These are phyloP conservation scores for Aspergillus ustus DNA, from an alignment of 2,329 filamentous ascomycete genomes.

Conservation along the genomic window DNA sequence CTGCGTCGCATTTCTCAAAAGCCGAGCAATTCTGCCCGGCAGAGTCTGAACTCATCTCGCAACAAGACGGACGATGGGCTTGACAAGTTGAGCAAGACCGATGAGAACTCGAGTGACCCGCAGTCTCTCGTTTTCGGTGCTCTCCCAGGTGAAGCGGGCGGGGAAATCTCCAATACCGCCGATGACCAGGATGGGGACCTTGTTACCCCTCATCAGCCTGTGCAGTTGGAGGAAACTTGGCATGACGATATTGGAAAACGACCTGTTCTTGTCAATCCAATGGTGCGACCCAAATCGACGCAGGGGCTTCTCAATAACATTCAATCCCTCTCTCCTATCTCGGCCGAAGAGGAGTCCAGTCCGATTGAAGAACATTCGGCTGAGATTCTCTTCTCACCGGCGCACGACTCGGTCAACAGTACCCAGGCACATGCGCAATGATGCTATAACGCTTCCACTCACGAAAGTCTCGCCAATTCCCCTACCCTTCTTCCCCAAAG, in stretches of 20 bases:
- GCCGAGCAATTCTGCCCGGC: slow-evolving; percentile 40
- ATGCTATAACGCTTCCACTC: background rate
- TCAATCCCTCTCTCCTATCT: slow-evolving; percentile 41
- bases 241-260: slow-evolving; percentile 60
- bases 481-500: background rate
- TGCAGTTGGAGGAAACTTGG: slow-evolving; percentile 47
- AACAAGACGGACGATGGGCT: slow-evolving; percentile 58
- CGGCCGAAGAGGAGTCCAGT: slow-evolving; percentile 39
- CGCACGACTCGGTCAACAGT: slow-evolving; percentile 23
- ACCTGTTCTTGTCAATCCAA: slow-evolving; percentile 67
- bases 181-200: slow-evolving; percentile 59
- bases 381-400: slow-evolving; percentile 63
- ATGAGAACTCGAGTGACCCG: slow-evolving; percentile 75
- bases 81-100: slow-evolving; percentile 48
- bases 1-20: slow-evolving; percentile 55
- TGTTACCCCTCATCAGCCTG: slow-evolving; percentile 26
- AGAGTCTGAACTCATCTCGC: slow-evolving; percentile 42
- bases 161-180: slow-evolving; percentile 53
- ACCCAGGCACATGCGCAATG: background rate
- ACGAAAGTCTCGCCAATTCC: slow-evolving; percentile 10
- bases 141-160: slow-evolving; percentile 50
- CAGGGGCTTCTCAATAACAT: slow-evolving; percentile 64
- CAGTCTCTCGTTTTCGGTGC: slow-evolving; percentile 66
- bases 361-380: slow-evolving; percentile 36
- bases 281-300: slow-evolving; percentile 62